These are phyloP conservation scores for Myxozyma neglecta DNA, from an alignment of 805 yeast species.

Conservation along the genomic window DNA sequence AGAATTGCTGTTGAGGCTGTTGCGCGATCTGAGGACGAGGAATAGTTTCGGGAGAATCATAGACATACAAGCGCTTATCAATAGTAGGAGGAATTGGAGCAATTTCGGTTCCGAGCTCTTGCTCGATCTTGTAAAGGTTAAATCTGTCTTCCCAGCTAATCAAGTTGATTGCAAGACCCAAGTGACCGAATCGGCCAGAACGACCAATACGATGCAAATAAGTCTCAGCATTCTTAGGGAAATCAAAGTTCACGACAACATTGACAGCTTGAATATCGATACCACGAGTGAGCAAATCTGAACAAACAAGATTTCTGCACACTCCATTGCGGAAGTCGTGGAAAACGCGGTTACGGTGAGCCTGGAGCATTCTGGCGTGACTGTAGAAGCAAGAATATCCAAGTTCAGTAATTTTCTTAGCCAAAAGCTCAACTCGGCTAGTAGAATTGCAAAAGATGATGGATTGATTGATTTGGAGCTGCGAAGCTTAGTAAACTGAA, in stretches of 20 bases:
- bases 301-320: conserved; percentile 94
- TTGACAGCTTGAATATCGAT: conserved; percentile 98
- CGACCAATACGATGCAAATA: conserved; percentile 98
- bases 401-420: conserved; percentile 92
- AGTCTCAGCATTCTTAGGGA: conserved; percentile 97
- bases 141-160: conserved; percentile 97
- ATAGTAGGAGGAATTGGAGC: conserved; percentile 94
- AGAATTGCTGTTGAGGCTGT: conserved; percentile 19
- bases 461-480: conserved; percentile 89
- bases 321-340: conserved; percentile 98
- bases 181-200: conserved; percentile 97
- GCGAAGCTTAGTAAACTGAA: neutral
- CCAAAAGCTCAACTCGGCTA: conserved; percentile 90
- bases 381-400: conserved; percentile 96
- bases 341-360: conserved; percentile 95
- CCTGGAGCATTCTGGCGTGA: conserved; percentile 97
- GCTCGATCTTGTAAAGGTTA: conserved; percentile 90
- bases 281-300: conserved; percentile 95
- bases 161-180: conserved; percentile 94
- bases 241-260: conserved; percentile 95
- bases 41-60: conserved; percentile 30
- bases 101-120: conserved; percentile 95
- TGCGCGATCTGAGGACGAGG: conserved; percentile 33
- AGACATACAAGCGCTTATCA: conserved; percentile 81
- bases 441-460: conserved; percentile 97